These are phyloP conservation scores for Neonectria neomacrospora DNA, from an alignment of 2,329 filamentous ascomycete species.

Conservation along the genomic window DNA sequence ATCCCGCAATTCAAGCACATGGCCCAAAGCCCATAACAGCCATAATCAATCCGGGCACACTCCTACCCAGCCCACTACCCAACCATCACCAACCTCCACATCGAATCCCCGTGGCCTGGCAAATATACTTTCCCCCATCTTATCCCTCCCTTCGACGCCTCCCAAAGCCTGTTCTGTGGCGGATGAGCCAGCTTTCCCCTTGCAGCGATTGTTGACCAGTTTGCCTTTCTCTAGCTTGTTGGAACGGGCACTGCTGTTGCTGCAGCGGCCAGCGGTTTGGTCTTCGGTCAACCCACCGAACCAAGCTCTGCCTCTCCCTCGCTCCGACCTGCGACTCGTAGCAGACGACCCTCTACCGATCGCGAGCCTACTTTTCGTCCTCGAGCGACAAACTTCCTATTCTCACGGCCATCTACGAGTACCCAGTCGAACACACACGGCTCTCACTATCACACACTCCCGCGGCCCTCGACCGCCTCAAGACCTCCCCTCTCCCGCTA, in stretches of 20 bases:
- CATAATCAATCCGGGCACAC: slow-evolving; percentile 30
- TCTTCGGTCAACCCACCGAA: slow-evolving; percentile 66
- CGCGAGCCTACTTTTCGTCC: slow-evolving; percentile 47
- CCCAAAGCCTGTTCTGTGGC: slow-evolving; percentile 39
- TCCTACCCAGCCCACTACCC: slow-evolving; percentile 26
- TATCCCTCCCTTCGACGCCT: slow-evolving; percentile 30
- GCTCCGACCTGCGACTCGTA: slow-evolving; percentile 44
- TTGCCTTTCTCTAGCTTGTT: slow-evolving; percentile 60
- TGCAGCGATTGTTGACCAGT: slow-evolving; percentile 38
- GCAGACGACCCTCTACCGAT: slow-evolving; percentile 49
- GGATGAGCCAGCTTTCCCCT: slow-evolving; percentile 33
- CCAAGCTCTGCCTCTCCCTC: slow-evolving; percentile 47
- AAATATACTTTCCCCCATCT: slow-evolving; percentile 41
- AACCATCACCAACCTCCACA: slow-evolving; percentile 39
- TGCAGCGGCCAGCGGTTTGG: slow-evolving; percentile 68
- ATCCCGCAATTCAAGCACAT: slow-evolving; percentile 4
- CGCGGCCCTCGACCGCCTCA: slow-evolving; percentile 48
- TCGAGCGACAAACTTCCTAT: slow-evolving; percentile 40
- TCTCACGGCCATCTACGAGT: slow-evolving; percentile 58
- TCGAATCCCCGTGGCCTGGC: slow-evolving; percentile 32
- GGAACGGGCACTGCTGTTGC: slow-evolving; percentile 71
- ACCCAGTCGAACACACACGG: slow-evolving; percentile 49
- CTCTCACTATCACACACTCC: slow-evolving; percentile 44
- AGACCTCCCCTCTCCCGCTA: slow-evolving; percentile 53
- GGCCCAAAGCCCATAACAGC: slow-evolving; percentile 7